A percentile compares a stretch with the other conserved stretches of the same genome.
phyloP scores from a whole-genome alignment of 169 alveolate species.

The Cyclospora cayetanensis region DNA sequence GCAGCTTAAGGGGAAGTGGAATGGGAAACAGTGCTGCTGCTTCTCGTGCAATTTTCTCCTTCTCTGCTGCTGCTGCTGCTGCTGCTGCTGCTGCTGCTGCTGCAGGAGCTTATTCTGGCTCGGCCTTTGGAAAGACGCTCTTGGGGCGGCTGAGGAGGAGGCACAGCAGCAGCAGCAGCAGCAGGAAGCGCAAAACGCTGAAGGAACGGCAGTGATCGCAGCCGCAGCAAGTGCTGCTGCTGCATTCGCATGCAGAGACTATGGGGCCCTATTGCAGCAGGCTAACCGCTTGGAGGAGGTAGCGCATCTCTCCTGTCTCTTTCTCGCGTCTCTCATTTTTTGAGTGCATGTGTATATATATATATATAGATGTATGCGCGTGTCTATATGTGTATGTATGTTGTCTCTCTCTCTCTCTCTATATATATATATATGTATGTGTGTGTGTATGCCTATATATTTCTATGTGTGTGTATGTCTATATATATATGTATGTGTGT shows the following conservation, averaged over 20 bases:
- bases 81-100: conserved; percentile 32
- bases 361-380: too few relatives aligned
- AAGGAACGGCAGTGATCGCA: not conserved
- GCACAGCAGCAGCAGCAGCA: not conserved
- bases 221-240: conserved; percentile 14
- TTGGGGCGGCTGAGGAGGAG: not conserved
- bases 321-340: too few relatives aligned
- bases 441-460: too few relatives aligned
- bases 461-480: too few relatives aligned
- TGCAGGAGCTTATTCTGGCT: not conserved
- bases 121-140: not conserved
- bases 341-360: too few relatives aligned
- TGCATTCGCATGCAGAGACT: conserved; percentile 4
- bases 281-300: not conserved
- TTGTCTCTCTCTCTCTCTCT: too few relatives aligned
- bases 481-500: too few relatives aligned
- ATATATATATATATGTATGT: too few relatives aligned
- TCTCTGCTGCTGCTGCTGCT: conserved; percentile 53
- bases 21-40: too few relatives aligned
- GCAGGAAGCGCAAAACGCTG: not conserved
- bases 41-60: not conserved
- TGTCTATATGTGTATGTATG: too few relatives aligned
- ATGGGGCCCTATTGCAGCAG: not conserved
- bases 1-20: too few relatives aligned
- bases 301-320: too few relatives aligned